These are phyloP conservation scores for Gymnopus androsaceus DNA, from an alignment of 1,284 basidiomycete genomes.

Conservation along the genomic window DNA sequence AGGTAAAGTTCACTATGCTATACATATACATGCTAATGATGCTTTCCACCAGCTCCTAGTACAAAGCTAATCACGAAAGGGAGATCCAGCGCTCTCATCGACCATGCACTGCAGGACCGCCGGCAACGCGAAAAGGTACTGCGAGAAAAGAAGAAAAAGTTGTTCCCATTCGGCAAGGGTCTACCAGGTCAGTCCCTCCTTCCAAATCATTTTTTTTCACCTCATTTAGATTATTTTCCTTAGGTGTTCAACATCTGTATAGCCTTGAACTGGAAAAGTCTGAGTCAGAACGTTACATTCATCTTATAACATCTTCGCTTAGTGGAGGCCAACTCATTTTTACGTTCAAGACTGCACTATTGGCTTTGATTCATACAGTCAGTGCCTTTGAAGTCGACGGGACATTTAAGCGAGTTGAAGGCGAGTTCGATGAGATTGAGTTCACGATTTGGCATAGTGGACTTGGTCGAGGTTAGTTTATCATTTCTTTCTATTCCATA, in stretches of 20 bases:
- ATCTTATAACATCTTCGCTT: constrained; percentile 4
- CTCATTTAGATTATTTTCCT: not conserved
- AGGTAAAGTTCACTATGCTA: not conserved
- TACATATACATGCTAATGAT: not conserved
- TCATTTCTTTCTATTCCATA: not conserved
- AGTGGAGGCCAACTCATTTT: constrained; percentile 16
- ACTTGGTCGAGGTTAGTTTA: constrained; percentile 20
- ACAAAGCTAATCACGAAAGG: not conserved
- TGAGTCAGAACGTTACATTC: constrained; percentile 16
- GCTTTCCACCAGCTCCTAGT: not conserved
- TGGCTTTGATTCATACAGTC: constrained; percentile 17
- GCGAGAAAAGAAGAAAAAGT: not conserved
- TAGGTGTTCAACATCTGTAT: not conserved
- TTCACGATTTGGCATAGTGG: constrained; percentile 18
- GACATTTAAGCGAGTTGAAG: constrained; percentile 17
- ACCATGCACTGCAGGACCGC: not conserved
- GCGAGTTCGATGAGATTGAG: constrained; percentile 22
- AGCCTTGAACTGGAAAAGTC: not conserved
- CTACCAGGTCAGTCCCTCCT: not conserved
- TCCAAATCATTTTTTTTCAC: not conserved
- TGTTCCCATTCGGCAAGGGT: not conserved
- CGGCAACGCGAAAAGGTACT: not conserved
- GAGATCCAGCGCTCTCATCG: not conserved
- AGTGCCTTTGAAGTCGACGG: constrained; percentile 17
- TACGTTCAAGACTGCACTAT: constrained; percentile 17